Conservation (phyloP, 768 basidiomycete genomes). For the Amanita jacksonii region DNA sequence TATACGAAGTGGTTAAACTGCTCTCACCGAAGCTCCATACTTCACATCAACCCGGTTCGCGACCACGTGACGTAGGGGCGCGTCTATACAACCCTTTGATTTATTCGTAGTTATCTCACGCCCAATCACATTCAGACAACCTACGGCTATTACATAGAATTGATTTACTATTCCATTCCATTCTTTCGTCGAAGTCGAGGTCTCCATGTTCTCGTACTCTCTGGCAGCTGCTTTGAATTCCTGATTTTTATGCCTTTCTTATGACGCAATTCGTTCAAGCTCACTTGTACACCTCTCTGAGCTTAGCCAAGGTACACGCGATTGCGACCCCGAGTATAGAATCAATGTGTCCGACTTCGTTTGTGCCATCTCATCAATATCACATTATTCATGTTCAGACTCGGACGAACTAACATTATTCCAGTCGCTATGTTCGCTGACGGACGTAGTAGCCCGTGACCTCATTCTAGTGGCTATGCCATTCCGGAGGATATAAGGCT, state of each 20-base stretch:
- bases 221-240: constrained; percentile 6
- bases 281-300: constrained; percentile 11
- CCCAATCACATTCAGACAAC: constrained; percentile 9
- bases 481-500: neutral
- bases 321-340: neutral
- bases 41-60: constrained; percentile 3
- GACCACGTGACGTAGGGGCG: constrained; percentile 7
- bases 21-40: neutral
- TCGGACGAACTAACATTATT: neutral
- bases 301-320: constrained; percentile 13
- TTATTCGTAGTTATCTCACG: too few species aligned
- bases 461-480: neutral
- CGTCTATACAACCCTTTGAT: neutral
- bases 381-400: neutral
- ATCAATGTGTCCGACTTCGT: neutral
- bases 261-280: constrained; percentile 12
- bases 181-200: constrained; percentile 2
- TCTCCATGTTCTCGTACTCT: neutral
- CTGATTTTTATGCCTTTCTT: constrained; percentile 12
- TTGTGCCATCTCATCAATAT: neutral
- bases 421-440: neutral
- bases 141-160: constrained; percentile 13
- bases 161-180: constrained; percentile 9
- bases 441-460: neutral
- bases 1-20: constrained; percentile 8